These are phyloP conservation scores for Anisodus tanguticus DNA, from an alignment of 257 asterid genomes.

Conservation along the genomic window DNA sequence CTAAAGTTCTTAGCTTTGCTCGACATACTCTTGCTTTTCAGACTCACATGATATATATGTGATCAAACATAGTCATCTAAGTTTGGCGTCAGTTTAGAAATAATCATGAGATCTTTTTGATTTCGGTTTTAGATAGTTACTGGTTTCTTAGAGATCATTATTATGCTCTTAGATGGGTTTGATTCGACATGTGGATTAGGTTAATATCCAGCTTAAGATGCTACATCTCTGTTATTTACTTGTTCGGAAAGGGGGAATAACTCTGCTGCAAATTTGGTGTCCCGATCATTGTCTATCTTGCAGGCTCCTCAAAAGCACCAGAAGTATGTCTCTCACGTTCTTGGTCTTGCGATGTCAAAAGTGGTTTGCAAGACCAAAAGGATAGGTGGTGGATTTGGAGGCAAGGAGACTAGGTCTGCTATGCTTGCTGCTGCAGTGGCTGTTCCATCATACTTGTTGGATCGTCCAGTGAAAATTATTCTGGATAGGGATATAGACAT, in stretches of 20 bases:
- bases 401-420: slow-evolving; percentile 95
- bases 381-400: slow-evolving; percentile 99
- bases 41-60: background rate
- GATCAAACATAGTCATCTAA: slow-evolving; percentile 8
- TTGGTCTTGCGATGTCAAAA: slow-evolving; percentile 96
- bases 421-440: slow-evolving; percentile 80
- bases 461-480: slow-evolving; percentile 85
- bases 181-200: slow-evolving; percentile 1
- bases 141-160: background rate
- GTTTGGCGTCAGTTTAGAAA: slow-evolving; percentile 7
- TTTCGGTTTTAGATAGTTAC: background rate
- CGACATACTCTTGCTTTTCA: background rate
- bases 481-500: slow-evolving; percentile 90
- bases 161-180: background rate
- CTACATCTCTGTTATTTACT: background rate
- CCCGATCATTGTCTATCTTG: slow-evolving; percentile 5
- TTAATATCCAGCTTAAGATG: slow-evolving; percentile 17
- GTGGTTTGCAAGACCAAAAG: slow-evolving; percentile 97
- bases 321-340: slow-evolving; percentile 80
- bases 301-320: slow-evolving; percentile 97
- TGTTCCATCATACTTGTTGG: slow-evolving; percentile 82
- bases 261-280: slow-evolving; percentile 27
- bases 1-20: background rate
- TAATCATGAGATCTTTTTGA: background rate
- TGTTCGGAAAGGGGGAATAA: background rate